These are phyloP conservation scores for Mycena amicta DNA, from an alignment of 768 basidiomycete genomes.

Conservation along the genomic window DNA sequence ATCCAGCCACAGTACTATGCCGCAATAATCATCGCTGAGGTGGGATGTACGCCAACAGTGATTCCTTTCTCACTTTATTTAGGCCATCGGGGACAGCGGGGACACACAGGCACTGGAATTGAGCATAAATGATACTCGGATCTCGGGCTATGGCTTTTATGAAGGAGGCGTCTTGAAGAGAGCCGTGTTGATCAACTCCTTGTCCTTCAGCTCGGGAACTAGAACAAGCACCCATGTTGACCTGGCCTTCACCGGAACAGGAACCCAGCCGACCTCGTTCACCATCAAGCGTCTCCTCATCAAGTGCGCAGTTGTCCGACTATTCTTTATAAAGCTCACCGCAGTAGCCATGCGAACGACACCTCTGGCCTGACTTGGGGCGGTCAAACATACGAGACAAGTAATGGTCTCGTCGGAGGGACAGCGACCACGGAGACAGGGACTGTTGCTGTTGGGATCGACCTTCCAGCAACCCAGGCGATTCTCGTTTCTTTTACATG, in stretches of 20 bases:
- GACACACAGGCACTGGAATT: constrained; percentile 49
- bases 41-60: no score
- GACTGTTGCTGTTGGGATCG: no score
- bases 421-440: no score
- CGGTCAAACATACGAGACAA: constrained; percentile 63
- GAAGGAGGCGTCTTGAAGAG: constrained; percentile 46
- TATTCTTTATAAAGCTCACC: not conserved
- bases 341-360: constrained; percentile 49
- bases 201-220: constrained; percentile 46
- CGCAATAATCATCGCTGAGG: constrained; percentile 45
- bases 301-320: constrained; percentile 33
- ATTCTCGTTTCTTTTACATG: no score
- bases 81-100: constrained; percentile 53
- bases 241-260: constrained; percentile 45
- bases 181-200: constrained; percentile 61
- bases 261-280: constrained; percentile 34
- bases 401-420: no score
- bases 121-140: constrained; percentile 42
- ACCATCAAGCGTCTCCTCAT: constrained; percentile 53
- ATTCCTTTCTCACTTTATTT: no score
- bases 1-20: constrained; percentile 71
- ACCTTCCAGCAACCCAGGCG: no score
- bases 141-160: constrained; percentile 67
- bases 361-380: constrained; percentile 56
- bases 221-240: constrained; percentile 47